phyloP scores from a whole-genome alignment of 257 asterid genomes.

The Solanum tarapatanum region DNA sequence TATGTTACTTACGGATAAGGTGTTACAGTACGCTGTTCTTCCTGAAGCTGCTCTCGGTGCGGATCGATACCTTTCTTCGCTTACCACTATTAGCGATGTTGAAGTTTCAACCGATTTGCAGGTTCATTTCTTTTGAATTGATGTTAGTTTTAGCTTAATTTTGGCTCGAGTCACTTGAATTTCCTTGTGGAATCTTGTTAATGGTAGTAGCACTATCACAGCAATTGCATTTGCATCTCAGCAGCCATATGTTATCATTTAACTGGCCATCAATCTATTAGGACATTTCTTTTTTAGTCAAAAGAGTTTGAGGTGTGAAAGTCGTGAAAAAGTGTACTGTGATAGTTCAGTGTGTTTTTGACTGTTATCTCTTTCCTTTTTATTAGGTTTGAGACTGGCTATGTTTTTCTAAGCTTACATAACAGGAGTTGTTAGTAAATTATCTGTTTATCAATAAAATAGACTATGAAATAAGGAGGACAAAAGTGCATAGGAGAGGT shows the following conservation, averaged over 20 bases:
- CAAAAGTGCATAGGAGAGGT: neutral
- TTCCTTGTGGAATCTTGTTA: neutral
- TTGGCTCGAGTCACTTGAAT: neutral
- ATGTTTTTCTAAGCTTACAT: neutral
- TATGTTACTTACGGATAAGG: slow-evolving; percentile 83
- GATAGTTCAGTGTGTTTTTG: neutral
- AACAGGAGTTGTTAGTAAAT: neutral
- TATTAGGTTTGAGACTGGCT: neutral
- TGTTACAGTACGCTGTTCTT: slow-evolving; percentile 77
- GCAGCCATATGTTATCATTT: neutral
- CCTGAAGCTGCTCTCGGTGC: slow-evolving; percentile 98
- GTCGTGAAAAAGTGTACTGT: neutral
- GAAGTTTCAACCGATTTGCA: slow-evolving; percentile 91
- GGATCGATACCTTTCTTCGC: slow-evolving; percentile 82
- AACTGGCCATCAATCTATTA: neutral
- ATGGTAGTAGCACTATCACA: neutral
- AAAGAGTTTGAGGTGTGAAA: neutral
- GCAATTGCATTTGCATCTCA: neutral
- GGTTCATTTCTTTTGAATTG: slow-evolving; percentile 18
- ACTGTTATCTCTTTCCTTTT: neutral
- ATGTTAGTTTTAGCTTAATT: neutral
- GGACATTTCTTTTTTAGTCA: neutral
- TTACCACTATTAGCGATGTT: slow-evolving; percentile 89
- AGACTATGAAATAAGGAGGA: neutral
- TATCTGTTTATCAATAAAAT: neutral